Evolutionary conservation across 2,329 filamentous ascomycete genomes (phyloP).

Genomic region (Fusarium sp.): DNA sequence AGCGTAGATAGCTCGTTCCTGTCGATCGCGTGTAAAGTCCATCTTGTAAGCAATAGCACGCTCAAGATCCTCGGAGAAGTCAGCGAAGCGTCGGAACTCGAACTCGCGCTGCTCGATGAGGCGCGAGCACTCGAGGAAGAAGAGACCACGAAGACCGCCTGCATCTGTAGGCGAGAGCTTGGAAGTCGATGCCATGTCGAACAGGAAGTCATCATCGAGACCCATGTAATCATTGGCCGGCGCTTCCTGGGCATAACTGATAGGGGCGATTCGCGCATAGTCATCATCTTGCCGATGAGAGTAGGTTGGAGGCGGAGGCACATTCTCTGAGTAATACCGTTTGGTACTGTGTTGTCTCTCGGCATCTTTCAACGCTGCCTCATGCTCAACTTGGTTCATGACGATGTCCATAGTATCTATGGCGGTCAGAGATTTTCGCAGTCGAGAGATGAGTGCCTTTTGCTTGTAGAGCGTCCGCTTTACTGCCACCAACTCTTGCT

Average conservation of each 20-base stretch:
- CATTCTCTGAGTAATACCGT: slow-evolving; percentile 14
- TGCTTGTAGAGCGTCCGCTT: slow-evolving; percentile 53
- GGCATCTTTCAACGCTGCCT: slow-evolving; percentile 13
- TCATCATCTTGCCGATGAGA: slow-evolving; percentile 23
- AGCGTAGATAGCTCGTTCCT: slow-evolving; percentile 62
- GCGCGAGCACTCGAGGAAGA: slow-evolving; percentile 55
- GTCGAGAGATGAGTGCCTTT: slow-evolving; percentile 46
- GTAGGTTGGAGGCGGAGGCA: slow-evolving; percentile 6
- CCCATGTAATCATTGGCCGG: slow-evolving; percentile 41
- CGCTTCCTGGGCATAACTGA: slow-evolving; percentile 4
- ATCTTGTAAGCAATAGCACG: slow-evolving; percentile 52
- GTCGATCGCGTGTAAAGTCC: slow-evolving; percentile 57
- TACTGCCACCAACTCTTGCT: slow-evolving; percentile 57
- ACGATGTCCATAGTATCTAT: slow-evolving; percentile 34
- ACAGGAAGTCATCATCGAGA: slow-evolving; percentile 43
- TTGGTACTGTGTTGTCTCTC: slow-evolving; percentile 15
- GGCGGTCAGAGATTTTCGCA: slow-evolving; percentile 43
- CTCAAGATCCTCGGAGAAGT: slow-evolving; percentile 51
- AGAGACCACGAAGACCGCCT: slow-evolving; percentile 55
- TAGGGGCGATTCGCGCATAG: slow-evolving; percentile 6
- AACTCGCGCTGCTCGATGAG: slow-evolving; percentile 55
- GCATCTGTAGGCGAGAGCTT: slow-evolving; percentile 54
- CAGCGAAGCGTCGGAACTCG: slow-evolving; percentile 49
- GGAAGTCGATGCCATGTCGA: slow-evolving; percentile 48
- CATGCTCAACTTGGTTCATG: slow-evolving; percentile 21